These are phyloP conservation scores for Lepidium campestre DNA, from an alignment of 441 rosid genomes.

Conservation along the genomic window DNA sequence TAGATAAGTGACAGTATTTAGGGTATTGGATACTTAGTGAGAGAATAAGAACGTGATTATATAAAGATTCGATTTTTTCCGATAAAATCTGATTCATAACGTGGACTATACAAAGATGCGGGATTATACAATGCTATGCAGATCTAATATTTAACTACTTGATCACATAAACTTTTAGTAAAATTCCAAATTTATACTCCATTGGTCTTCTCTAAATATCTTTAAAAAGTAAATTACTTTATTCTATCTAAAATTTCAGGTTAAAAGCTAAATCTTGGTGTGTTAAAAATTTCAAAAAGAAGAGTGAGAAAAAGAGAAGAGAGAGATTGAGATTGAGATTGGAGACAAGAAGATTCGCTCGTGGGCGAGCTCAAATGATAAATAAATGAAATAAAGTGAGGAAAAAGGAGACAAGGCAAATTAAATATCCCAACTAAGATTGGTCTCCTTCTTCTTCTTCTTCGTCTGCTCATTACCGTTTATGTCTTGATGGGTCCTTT, in stretches of 20 bases:
- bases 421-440: constrained; percentile 27
- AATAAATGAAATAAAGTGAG: constrained; percentile 25
- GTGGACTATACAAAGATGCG: too few relatives aligned
- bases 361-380: constrained; percentile 27
- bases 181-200: too few relatives aligned
- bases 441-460: constrained; percentile 28
- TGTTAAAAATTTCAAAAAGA: neutral
- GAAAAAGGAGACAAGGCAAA: constrained; percentile 25
- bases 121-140: too few relatives aligned
- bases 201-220: too few relatives aligned
- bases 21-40: neutral
- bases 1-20: neutral
- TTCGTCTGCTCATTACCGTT: constrained; percentile 22
- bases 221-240: too few relatives aligned
- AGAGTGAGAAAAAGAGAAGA: constrained; percentile 3
- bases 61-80: too few relatives aligned
- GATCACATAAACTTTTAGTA: too few relatives aligned
- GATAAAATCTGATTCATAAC: too few relatives aligned
- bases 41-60: neutral
- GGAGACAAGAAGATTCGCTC: constrained; percentile 35
- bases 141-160: too few relatives aligned
- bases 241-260: too few relatives aligned
- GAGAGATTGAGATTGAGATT: constrained; percentile 15
- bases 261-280: constrained; percentile 19
- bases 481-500: constrained; percentile 24